A percentile compares a stretch with the other conserved stretches of the same genome.
Conservation (phyloP, 805 yeast genomes). For the Komagataella pseudopastoris region DNA sequence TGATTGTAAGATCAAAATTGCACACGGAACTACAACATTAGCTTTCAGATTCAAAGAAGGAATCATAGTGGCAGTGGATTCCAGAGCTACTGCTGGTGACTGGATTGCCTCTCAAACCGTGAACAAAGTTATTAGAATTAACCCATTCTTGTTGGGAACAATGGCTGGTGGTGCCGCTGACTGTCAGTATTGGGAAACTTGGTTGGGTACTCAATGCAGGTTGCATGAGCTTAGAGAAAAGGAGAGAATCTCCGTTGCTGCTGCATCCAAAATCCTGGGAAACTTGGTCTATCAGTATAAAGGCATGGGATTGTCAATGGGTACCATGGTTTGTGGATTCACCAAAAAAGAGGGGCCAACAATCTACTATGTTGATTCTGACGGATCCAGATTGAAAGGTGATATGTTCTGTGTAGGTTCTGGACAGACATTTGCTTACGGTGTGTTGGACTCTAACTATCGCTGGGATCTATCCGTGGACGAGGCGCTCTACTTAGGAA, state of each 20-base stretch:
- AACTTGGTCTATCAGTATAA: conserved; percentile 88
- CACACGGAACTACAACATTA: conserved; percentile 97
- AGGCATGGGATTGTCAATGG: conserved; percentile 98
- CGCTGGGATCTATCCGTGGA: conserved; percentile 87
- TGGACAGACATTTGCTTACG: conserved; percentile 98
- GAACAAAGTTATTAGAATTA: conserved; percentile 92
- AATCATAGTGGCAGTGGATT: conserved; percentile 91
- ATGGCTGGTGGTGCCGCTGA: conserved; percentile 99
- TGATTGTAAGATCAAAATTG: conserved; percentile 89
- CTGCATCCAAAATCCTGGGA: conserved; percentile 87
- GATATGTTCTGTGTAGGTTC: conserved; percentile 96
- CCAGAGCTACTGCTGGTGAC: conserved; percentile 94
- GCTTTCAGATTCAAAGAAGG: conserved; percentile 96
- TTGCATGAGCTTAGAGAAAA: conserved; percentile 89
- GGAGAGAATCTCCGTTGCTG: conserved; percentile 90
- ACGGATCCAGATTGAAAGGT: conserved; percentile 91
- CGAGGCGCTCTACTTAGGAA: conserved; percentile 88
- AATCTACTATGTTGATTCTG: conserved; percentile 91
- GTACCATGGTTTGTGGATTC: conserved; percentile 97
- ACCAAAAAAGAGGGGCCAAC: conserved; percentile 94
- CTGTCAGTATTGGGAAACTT: conserved; percentile 98
- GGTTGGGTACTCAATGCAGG: conserved; percentile 96
- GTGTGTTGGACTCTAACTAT: conserved; percentile 89
- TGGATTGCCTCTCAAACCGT: conserved; percentile 98
- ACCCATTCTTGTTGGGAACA: conserved; percentile 89